These are phyloP conservation scores for Capsella bursapastoris DNA, from an alignment of 345 rosid species.

Conservation along the genomic window DNA sequence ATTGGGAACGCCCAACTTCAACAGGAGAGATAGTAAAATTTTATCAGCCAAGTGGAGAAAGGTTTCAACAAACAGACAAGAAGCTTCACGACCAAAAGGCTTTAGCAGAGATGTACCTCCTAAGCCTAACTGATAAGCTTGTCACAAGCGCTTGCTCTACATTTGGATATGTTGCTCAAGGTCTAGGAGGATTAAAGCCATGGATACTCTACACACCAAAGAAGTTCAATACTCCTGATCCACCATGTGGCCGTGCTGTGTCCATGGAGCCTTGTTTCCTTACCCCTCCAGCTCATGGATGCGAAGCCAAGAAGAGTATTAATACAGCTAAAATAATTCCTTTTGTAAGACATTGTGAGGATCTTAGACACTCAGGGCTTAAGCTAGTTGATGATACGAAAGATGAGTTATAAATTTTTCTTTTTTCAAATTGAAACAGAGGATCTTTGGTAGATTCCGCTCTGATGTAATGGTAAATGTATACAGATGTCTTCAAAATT, in stretches of 20 bases:
- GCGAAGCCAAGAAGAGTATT: constrained; percentile 23
- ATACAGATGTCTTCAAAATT: background rate
- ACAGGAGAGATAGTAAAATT: constrained; percentile 38
- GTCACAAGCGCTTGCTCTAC: constrained; percentile 64
- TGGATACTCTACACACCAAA: constrained; percentile 40
- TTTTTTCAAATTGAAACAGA: constrained; percentile 5
- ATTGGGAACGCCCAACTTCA: constrained; percentile 54
- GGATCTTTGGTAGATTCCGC: background rate
- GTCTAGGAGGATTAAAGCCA: constrained; percentile 51
- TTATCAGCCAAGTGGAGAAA: constrained; percentile 66
- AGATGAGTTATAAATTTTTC: constrained; percentile 27
- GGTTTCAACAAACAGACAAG: constrained; percentile 51
- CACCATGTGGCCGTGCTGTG: constrained; percentile 42
- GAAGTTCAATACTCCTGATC: constrained; percentile 40
- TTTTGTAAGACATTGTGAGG: constrained; percentile 52
- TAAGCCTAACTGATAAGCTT: constrained; percentile 53
- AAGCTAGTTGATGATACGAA: constrained; percentile 45
- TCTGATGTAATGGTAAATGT: background rate
- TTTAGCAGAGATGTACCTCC: constrained; percentile 61
- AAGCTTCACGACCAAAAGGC: constrained; percentile 60
- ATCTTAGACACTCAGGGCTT: constrained; percentile 40
- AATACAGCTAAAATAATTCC: constrained; percentile 36
- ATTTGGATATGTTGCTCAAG: constrained; percentile 68
- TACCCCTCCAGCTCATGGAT: constrained; percentile 43
- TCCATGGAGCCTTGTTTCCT: constrained; percentile 55